These are phyloP conservation scores for Irpex sp. DNA, from an alignment of 1,284 basidiomycete species.

Conservation along the genomic window DNA sequence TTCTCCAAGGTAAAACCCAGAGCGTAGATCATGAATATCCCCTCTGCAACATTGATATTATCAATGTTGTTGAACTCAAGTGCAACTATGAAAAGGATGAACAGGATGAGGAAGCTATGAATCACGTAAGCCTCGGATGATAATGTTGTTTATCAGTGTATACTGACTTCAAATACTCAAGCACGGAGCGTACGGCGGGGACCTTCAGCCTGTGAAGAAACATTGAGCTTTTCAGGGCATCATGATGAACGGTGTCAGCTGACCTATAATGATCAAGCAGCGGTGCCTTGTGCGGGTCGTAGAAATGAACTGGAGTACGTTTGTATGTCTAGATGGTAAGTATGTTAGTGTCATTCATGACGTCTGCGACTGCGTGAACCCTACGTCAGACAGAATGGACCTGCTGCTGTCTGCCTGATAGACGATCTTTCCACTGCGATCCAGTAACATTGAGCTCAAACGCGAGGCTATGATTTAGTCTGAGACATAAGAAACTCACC, in stretches of 20 bases:
- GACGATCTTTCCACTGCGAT: slow-evolving; percentile 75
- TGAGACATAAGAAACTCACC: slow-evolving; percentile 36
- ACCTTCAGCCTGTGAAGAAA: slow-evolving; percentile 73
- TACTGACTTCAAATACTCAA: slow-evolving; percentile 80
- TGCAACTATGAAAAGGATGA: slow-evolving; percentile 79
- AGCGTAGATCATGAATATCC: slow-evolving; percentile 80
- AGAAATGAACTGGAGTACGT: slow-evolving; percentile 87
- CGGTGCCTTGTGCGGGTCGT: slow-evolving; percentile 91
- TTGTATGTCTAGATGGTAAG: slow-evolving; percentile 77
- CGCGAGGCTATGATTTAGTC: background rate
- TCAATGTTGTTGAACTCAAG: slow-evolving; percentile 70
- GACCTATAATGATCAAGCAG: slow-evolving; percentile 90
- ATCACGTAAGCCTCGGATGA: background rate
- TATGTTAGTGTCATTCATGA: background rate
- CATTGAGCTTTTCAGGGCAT: background rate
- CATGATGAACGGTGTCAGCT: background rate
- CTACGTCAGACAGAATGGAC: slow-evolving; percentile 81
- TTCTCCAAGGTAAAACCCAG: slow-evolving; percentile 90
- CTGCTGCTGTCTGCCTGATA: slow-evolving; percentile 86
- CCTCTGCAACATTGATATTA: slow-evolving; percentile 61
- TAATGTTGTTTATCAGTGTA: background rate
- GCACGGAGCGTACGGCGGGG: slow-evolving; percentile 82
- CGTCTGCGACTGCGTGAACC: slow-evolving; percentile 22
- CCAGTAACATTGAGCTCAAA: slow-evolving; percentile 2
- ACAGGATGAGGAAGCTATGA: slow-evolving; percentile 77